phyloP scores from a whole-genome alignment of 73 alveolate genomes.

The Blepharisma japonicum region DNA sequence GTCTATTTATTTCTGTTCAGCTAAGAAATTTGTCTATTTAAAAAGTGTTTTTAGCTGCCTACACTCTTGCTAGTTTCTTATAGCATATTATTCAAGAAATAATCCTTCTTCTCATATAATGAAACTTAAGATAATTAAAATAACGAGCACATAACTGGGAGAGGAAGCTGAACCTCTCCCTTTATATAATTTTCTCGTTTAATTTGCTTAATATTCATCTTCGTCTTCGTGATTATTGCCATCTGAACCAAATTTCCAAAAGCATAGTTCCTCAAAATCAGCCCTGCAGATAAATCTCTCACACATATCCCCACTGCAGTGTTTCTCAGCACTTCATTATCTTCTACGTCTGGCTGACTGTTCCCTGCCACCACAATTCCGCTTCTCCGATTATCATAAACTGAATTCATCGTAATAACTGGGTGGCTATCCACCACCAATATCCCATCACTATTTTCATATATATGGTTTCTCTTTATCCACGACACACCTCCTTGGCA shows the following conservation, averaged over 20 bases:
- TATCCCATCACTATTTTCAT: conserved; percentile 95
- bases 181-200: conserved; percentile 28
- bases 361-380: conserved; percentile 80
- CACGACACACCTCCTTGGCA: conserved; percentile 81
- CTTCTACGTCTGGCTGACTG: conserved; percentile 68
- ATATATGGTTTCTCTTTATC: conserved; percentile 77
- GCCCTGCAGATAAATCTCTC: conserved; percentile 58
- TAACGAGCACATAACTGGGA: background rate
- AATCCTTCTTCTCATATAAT: too few relatives aligned
- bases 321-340: conserved; percentile 48
- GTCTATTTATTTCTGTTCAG: too few relatives aligned
- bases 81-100: too few relatives aligned
- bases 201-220: conserved; percentile 24
- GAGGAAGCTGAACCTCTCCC: conserved; percentile 41
- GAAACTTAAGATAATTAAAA: too few relatives aligned
- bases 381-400: conserved; percentile 77
- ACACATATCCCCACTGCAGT: conserved; percentile 61
- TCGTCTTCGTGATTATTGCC: background rate
- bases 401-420: conserved; percentile 77
- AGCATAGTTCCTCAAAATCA: conserved; percentile 44
- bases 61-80: too few relatives aligned
- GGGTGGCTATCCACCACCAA: conserved; percentile 74
- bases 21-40: too few relatives aligned
- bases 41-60: too few relatives aligned
- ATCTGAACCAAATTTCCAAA: conserved; percentile 24